Conservation (phyloP, 495 filamentous ascomycete species). For the Tuber borchii region DNA sequence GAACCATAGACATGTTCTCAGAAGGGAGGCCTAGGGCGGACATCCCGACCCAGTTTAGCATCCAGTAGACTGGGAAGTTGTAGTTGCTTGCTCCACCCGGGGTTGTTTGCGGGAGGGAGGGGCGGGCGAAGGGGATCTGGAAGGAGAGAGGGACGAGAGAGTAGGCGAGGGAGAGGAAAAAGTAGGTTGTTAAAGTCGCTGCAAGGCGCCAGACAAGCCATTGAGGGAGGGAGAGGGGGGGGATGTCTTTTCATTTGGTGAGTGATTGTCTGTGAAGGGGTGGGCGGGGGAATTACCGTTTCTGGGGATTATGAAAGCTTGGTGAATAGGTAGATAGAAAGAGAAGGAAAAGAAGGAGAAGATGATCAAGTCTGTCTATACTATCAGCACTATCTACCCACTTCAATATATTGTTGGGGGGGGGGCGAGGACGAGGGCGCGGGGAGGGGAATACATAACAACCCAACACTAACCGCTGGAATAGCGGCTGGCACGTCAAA, state of each 20-base stretch:
- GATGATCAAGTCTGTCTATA: conserved; percentile 54
- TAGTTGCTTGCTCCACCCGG: conserved; percentile 53
- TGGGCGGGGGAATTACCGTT: neutral
- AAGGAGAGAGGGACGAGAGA: conserved; percentile 61
- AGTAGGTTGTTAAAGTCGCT: conserved; percentile 57
- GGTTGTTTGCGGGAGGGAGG: conserved; percentile 45
- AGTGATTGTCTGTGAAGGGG: neutral
- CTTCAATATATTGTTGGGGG: neutral
- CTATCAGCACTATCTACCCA: neutral
- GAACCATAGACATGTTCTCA: conserved; percentile 66
- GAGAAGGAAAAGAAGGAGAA: conserved; percentile 65
- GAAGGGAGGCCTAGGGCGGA: conserved; percentile 60
- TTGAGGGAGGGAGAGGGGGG: conserved; percentile 56
- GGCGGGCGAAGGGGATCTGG: conserved; percentile 56
- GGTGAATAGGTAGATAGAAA: conserved; percentile 64
- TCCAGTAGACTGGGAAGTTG: conserved; percentile 66
- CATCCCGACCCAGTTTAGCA: conserved; percentile 69
- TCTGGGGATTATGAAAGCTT: conserved; percentile 48
- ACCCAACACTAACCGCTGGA: conserved; percentile 58
- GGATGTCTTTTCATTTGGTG: conserved; percentile 44
- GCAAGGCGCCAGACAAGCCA: conserved; percentile 57
- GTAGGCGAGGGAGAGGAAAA: conserved; percentile 63
- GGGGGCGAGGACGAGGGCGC: neutral
- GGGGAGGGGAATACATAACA: conserved; percentile 48
- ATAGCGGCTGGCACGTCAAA: conserved; percentile 54